A percentile compares a stretch with the other conserved stretches of the same genome.
Conservation (phyloP, 148 eudicot species). For the Silene uniflora region DNA sequence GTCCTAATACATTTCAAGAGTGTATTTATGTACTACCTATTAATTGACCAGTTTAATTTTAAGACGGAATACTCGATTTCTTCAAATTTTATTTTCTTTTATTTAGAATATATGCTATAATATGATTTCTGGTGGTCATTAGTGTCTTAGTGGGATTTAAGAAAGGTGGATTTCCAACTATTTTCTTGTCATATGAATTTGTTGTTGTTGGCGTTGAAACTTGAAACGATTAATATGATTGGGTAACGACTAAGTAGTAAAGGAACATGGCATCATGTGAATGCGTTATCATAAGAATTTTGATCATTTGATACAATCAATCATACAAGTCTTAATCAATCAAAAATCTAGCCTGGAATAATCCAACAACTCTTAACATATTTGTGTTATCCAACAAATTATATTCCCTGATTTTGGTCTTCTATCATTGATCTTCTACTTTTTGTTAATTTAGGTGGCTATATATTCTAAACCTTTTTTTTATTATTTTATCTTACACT, state of each 20-base stretch:
- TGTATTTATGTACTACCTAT: no score
- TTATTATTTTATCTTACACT: no score
- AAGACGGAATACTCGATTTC: no score
- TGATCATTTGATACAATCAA: constrained; percentile 2
- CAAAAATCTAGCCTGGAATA: constrained; percentile 6
- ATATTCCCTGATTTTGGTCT: neutral
- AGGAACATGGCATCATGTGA: constrained; percentile 32
- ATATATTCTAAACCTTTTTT: no score
- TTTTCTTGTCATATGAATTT: neutral
- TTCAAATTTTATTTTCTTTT: no score
- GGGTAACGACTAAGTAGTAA: neutral
- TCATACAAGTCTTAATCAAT: constrained; percentile 9
- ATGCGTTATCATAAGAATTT: neutral
- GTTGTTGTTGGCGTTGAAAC: constrained; percentile 12
- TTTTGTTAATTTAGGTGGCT: no score
- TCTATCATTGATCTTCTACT: neutral
- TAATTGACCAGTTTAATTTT: no score
- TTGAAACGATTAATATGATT: constrained; percentile 22
- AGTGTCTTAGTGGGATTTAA: neutral
- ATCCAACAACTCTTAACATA: constrained; percentile 4
- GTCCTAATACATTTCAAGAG: no score
- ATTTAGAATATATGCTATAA: no score
- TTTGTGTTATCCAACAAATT: constrained; percentile 9
- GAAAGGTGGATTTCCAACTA: neutral
- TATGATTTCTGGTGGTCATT: neutral